Conservation (phyloP, 1,284 basidiomycete species). For the Kalmanozyma brasiliensis region DNA sequence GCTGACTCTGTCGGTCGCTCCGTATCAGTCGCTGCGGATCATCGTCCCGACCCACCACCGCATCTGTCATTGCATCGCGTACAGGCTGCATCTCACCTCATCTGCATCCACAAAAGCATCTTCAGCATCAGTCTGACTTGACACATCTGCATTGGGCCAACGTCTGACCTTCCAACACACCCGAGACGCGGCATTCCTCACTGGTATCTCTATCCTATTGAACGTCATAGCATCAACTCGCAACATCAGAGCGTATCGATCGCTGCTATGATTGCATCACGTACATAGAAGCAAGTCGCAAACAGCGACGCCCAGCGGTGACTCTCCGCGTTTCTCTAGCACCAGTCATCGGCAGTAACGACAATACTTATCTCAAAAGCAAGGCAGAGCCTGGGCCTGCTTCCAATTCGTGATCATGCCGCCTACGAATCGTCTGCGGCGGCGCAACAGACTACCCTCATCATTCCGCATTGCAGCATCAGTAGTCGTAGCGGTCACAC, state of each 20-base stretch:
- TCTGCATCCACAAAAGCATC: constrained; percentile 10
- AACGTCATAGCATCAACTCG: not conserved
- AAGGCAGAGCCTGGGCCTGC: not conserved
- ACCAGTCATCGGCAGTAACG: not conserved
- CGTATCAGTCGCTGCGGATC: too few species aligned
- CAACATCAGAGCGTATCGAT: not conserved
- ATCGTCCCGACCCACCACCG: too few species aligned
- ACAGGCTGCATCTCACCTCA: not conserved
- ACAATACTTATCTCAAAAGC: not conserved
- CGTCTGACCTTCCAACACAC: too few species aligned
- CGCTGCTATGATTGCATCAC: constrained; percentile 26
- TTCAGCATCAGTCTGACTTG: not conserved
- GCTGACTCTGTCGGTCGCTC: too few species aligned
- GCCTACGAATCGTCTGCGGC: not conserved
- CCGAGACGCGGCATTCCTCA: too few species aligned
- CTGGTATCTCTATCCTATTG: too few species aligned
- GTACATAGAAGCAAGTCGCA: constrained; percentile 19
- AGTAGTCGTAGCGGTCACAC: constrained; percentile 5
- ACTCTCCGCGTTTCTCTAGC: not conserved
- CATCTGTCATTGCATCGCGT: not conserved
- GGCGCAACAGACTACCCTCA: not conserved
- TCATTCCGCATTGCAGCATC: not conserved
- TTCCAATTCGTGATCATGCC: not conserved
- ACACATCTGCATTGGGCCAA: too few species aligned
- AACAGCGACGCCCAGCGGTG: constrained; percentile 9